Percentiles rank a stretch among this genome's conserved stretches.
Evolutionary conservation across 306 rosid species (phyloP).

Genomic region (Acacia crassicarpa): DNA sequence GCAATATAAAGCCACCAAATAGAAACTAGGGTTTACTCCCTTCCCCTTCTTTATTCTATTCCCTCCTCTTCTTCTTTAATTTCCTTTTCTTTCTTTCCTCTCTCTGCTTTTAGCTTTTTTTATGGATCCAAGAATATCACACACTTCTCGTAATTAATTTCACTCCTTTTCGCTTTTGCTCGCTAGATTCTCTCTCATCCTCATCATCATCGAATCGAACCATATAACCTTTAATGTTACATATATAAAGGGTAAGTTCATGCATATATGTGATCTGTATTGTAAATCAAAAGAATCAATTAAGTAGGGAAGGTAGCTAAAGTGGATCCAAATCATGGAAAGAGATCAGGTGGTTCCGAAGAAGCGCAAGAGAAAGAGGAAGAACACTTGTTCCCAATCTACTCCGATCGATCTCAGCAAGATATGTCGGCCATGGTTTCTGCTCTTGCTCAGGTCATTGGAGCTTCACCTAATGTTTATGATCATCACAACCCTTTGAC

Average conservation of each 20-base stretch:
- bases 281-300: background rate
- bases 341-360: slow-evolving; percentile 44
- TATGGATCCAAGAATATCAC: slow-evolving; percentile 7
- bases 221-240: background rate
- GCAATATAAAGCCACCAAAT: slow-evolving; percentile 2
- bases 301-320: background rate
- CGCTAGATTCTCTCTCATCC: background rate
- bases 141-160: background rate
- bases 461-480: slow-evolving; percentile 28
- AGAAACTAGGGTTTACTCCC: slow-evolving; percentile 29
- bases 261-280: background rate
- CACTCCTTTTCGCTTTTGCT: background rate
- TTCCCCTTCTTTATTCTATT: background rate
- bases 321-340: slow-evolving; percentile 53
- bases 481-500: slow-evolving; percentile 4
- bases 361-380: slow-evolving; percentile 61
- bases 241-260: background rate
- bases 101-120: slow-evolving; percentile 6
- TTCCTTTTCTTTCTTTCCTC: background rate
- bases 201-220: background rate
- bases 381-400: slow-evolving; percentile 56
- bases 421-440: slow-evolving; percentile 80
- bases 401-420: slow-evolving; percentile 69
- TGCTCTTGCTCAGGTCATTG: slow-evolving; percentile 74
- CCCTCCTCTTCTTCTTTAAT: background rate